Conservation (phyloP, 345 rosid genomes). For the Salix exigua region DNA sequence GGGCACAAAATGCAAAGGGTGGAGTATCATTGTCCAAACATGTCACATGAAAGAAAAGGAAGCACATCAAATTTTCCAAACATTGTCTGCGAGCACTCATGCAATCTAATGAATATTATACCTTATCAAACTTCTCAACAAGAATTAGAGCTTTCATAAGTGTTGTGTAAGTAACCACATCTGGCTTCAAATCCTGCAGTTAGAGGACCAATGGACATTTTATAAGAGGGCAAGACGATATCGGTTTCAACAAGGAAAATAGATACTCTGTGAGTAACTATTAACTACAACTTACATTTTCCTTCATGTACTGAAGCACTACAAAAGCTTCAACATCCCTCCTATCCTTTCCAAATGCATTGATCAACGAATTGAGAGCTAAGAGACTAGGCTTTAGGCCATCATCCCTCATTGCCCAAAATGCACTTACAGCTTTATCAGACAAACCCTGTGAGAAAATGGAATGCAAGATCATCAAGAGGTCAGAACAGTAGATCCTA, state of each 20-base stretch:
- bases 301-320: conserved; percentile 91
- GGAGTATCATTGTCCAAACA: not conserved
- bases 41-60: not conserved
- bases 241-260: not conserved
- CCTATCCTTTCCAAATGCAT: conserved; percentile 95
- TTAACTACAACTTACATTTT: conserved; percentile 45
- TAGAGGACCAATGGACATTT: conserved; percentile 19
- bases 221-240: conserved; percentile 12
- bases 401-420: conserved; percentile 78
- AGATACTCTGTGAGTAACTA: not conserved
- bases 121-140: conserved; percentile 79
- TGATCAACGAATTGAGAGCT: conserved; percentile 86
- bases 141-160: conserved; percentile 93
- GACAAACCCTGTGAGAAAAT: conserved; percentile 73
- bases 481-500: not conserved
- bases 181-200: conserved; percentile 80
- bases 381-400: conserved; percentile 79
- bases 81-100: not conserved
- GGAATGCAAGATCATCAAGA: not conserved
- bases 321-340: conserved; percentile 90
- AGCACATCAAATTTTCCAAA: not conserved
- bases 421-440: conserved; percentile 83
- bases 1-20: not conserved
- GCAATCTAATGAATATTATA: conserved; percentile 13
- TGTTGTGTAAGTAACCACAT: conserved; percentile 91